These are phyloP conservation scores for Starmera amethionina DNA, from an alignment of 805 yeast species.

Conservation along the genomic window DNA sequence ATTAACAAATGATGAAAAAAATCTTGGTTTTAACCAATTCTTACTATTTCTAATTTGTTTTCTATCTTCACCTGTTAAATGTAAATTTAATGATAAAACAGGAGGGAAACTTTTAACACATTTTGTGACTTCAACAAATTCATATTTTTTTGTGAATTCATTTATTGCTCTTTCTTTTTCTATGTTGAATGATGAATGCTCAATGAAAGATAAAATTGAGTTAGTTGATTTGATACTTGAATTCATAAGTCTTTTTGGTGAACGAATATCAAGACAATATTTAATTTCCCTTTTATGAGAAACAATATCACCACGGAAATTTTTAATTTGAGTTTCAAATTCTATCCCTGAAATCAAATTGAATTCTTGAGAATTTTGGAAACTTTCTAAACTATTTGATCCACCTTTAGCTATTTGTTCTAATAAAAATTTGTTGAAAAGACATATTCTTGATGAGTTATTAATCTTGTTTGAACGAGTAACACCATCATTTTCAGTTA, in stretches of 20 bases:
- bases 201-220: conserved; percentile 46
- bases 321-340: conserved; percentile 30
- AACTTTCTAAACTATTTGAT: conserved; percentile 15
- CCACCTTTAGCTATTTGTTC: conserved; percentile 45
- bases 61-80: conserved; percentile 46
- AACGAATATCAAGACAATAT: conserved; percentile 9
- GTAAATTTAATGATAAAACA: conserved; percentile 50
- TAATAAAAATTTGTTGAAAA: conserved; percentile 52
- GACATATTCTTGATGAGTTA: conserved; percentile 27
- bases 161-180: conserved; percentile 43
- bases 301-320: conserved; percentile 12
- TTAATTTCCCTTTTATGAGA: conserved; percentile 2
- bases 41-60: conserved; percentile 35
- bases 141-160: conserved; percentile 40
- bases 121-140: conserved; percentile 42
- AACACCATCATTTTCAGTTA: conserved; percentile 37
- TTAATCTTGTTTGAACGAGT: background rate
- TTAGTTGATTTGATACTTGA: conserved; percentile 20
- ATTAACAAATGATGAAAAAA: conserved; percentile 35
- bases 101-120: conserved; percentile 52
- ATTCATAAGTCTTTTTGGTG: conserved; percentile 6
- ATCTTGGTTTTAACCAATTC: conserved; percentile 55
- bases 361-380: conserved; percentile 4
- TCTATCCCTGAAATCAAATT: conserved; percentile 31
- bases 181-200: conserved; percentile 45